These are phyloP conservation scores for Luzula sylvatica DNA, from an alignment of 176 grass and related monocot genomes.

Conservation along the genomic window DNA sequence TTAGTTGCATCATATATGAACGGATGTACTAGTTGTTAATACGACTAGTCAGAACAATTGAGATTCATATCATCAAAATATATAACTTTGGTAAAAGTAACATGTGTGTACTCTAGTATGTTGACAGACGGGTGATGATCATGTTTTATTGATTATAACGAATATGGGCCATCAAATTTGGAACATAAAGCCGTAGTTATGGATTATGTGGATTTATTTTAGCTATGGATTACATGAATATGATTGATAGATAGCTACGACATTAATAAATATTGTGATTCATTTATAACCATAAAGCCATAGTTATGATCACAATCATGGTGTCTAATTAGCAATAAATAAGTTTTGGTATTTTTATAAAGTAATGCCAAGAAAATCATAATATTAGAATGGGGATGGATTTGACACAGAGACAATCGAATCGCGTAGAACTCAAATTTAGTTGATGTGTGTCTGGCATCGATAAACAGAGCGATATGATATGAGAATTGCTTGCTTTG, in stretches of 20 bases:
- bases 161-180: background rate
- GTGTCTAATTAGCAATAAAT: background rate
- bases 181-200: slow-evolving; percentile 3
- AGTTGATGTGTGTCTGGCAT: no score
- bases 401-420: no score
- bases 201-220: background rate
- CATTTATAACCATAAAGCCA: background rate
- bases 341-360: background rate
- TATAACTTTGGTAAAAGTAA: no score
- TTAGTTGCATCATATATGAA: no score
- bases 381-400: no score
- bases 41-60: no score
- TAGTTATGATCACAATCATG: background rate
- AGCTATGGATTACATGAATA: background rate
- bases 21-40: no score
- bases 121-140: background rate
- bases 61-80: no score
- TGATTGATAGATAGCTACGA: slow-evolving; percentile 1
- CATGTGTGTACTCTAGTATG: no score
- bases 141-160: background rate
- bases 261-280: background rate
- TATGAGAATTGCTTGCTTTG: no score
- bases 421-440: no score
- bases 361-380: background rate
- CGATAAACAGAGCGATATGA: no score